These are phyloP conservation scores for Agaricus blazei DNA, from an alignment of 768 basidiomycete genomes.

Conservation along the genomic window DNA sequence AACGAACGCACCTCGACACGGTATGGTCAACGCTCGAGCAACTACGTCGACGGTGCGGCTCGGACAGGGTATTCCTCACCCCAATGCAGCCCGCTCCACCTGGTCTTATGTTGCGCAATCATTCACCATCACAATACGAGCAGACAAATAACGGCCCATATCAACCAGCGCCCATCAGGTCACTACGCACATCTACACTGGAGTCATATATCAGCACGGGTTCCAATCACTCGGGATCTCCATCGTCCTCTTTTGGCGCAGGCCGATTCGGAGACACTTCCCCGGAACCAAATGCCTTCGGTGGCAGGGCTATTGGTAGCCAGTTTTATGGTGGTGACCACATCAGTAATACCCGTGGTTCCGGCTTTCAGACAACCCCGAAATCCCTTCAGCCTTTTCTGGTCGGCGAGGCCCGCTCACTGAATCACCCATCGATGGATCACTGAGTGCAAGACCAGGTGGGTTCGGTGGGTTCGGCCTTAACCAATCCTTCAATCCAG, in stretches of 20 bases:
- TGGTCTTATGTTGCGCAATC: slow-evolving; percentile 44
- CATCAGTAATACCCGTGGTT: slow-evolving; percentile 7
- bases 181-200: slow-evolving; percentile 56
- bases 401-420: slow-evolving; percentile 33
- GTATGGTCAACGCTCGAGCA: slow-evolving; percentile 66
- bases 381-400: slow-evolving; percentile 20
- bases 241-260: slow-evolving; percentile 65
- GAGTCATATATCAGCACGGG: slow-evolving; percentile 52
- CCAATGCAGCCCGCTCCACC: slow-evolving; percentile 45
- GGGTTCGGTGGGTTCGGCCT: slow-evolving; percentile 2
- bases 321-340: slow-evolving; percentile 32
- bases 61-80: slow-evolving; percentile 61
- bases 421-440: slow-evolving; percentile 35
- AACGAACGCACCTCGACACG: slow-evolving; percentile 63
- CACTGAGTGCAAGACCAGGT: slow-evolving; percentile 12
- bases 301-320: slow-evolving; percentile 36
- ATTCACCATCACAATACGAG: slow-evolving; percentile 42
- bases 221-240: slow-evolving; percentile 62
- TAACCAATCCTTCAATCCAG: slow-evolving; percentile 12
- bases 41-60: slow-evolving; percentile 45
- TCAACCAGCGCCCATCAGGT: slow-evolving; percentile 62
- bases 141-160: slow-evolving; percentile 44
- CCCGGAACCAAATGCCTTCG: slow-evolving; percentile 60
- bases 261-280: slow-evolving; percentile 61
- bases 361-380: slow-evolving; percentile 17